These are phyloP conservation scores for Ormosia emarginata DNA, from an alignment of 306 rosid genomes.

Conservation along the genomic window DNA sequence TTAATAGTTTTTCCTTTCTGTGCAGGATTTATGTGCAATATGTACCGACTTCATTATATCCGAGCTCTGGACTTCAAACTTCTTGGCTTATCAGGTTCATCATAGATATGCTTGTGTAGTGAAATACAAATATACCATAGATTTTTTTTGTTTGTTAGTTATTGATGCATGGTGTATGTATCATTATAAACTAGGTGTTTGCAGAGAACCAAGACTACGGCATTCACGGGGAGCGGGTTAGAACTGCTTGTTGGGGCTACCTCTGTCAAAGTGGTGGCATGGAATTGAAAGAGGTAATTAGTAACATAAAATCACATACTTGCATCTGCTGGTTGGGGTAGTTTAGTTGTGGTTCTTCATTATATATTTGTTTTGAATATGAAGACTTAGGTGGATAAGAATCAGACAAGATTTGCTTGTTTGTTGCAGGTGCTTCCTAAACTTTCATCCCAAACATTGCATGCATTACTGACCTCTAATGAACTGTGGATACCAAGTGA, in stretches of 20 bases:
- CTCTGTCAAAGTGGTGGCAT: conserved; percentile 98
- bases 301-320: conserved; percentile 10
- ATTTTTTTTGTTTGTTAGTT: conserved; percentile 3
- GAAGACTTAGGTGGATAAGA: conserved; percentile 1
- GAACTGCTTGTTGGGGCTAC: conserved; percentile 99
- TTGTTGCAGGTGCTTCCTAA: conserved; percentile 82
- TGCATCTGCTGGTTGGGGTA: conserved; percentile 18
- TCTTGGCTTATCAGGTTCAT: conserved; percentile 90
- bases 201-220: conserved; percentile 98
- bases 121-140: background rate
- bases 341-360: conserved; percentile 23
- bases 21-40: conserved; percentile 91
- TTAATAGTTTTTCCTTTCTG: background rate
- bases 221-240: conserved; percentile 89
- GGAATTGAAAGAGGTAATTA: conserved; percentile 92
- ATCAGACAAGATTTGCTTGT: conserved; percentile 7
- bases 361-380: conserved; percentile 1
- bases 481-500: conserved; percentile 88
- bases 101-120: conserved; percentile 25
- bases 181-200: conserved; percentile 58
- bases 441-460: conserved; percentile 87
- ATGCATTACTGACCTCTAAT: conserved; percentile 77
- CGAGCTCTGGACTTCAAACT: conserved; percentile 95
- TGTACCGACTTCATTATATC: conserved; percentile 95
- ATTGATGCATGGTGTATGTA: conserved; percentile 11